A percentile compares a stretch with the other conserved stretches of the same genome.
Evolutionary conservation across 805 yeast species (phyloP).

Genomic region (Saturnispora serradocipensis): DNA sequence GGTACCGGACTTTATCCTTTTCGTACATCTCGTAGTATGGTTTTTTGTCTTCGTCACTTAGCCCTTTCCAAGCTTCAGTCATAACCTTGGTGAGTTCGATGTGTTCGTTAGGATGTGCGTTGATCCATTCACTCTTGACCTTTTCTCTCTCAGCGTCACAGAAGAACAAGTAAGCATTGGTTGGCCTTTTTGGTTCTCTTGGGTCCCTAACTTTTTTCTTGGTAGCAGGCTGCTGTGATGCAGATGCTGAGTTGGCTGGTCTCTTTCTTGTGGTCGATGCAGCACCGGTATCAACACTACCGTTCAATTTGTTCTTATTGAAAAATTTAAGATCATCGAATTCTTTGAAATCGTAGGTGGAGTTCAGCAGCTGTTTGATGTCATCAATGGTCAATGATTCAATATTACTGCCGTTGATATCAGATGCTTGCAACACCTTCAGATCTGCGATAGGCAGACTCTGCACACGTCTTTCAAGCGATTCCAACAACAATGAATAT

Average conservation of each 20-base stretch:
- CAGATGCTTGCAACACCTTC: slow-evolving; percentile 17
- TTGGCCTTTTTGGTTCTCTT: slow-evolving; percentile 77
- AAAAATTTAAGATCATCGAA: slow-evolving; percentile 1
- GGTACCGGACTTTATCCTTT: slow-evolving; percentile 69
- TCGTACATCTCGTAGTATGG: slow-evolving; percentile 71
- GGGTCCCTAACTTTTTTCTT: slow-evolving; percentile 55
- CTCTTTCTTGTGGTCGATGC: background rate
- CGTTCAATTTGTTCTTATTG: background rate
- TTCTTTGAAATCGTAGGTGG: slow-evolving; percentile 14
- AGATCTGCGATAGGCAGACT: slow-evolving; percentile 20
- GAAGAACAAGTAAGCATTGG: slow-evolving; percentile 79
- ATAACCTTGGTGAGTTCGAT: slow-evolving; percentile 67
- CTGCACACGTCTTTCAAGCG: slow-evolving; percentile 52
- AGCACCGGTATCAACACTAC: background rate
- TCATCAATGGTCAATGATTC: slow-evolving; percentile 22
- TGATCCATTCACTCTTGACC: slow-evolving; percentile 49
- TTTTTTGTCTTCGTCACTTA: slow-evolving; percentile 58
- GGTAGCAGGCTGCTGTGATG: slow-evolving; percentile 18
- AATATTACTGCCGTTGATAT: slow-evolving; percentile 22
- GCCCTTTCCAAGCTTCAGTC: slow-evolving; percentile 78
- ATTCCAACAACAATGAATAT: slow-evolving; percentile 69
- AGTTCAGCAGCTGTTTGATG: slow-evolving; percentile 20
- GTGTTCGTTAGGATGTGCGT: slow-evolving; percentile 40
- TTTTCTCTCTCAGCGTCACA: slow-evolving; percentile 81
- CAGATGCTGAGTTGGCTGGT: slow-evolving; percentile 9